phyloP scores from a whole-genome alignment of 148 eudicot genomes.

The Dysphania ambrosioides region DNA sequence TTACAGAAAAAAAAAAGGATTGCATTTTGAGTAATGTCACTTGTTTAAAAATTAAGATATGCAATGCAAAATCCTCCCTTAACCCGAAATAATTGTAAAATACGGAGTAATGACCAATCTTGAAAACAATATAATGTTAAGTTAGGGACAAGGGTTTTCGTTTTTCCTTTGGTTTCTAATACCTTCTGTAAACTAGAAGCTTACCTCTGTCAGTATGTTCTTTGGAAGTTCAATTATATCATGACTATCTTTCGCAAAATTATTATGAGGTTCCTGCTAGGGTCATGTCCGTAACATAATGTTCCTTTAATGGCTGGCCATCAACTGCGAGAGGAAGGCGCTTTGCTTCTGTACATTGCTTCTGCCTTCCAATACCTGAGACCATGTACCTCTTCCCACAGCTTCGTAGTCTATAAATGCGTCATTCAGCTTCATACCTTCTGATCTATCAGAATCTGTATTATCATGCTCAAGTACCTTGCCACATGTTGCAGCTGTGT shows the following conservation, averaged over 20 bases:
- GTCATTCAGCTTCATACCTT: constrained; percentile 60
- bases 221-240: background rate
- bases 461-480: constrained; percentile 84
- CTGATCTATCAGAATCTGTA: constrained; percentile 70
- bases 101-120: too few relatives aligned
- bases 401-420: constrained; percentile 67
- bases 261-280: too few relatives aligned
- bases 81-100: too few relatives aligned
- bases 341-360: constrained; percentile 63
- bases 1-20: too few relatives aligned
- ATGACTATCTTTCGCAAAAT: background rate
- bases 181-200: background rate
- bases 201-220: background rate
- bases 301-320: background rate
- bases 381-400: constrained; percentile 69
- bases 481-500: constrained; percentile 49
- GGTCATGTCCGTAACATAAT: background rate
- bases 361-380: constrained; percentile 85
- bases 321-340: constrained; percentile 51
- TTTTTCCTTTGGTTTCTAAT: too few relatives aligned
- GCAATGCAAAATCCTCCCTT: too few relatives aligned
- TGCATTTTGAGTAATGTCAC: too few relatives aligned
- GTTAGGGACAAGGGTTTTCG: too few relatives aligned
- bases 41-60: too few relatives aligned
- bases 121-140: too few relatives aligned